Evolutionary conservation across 306 rosid genomes (phyloP), one percentile per base, ranked within the genome.

Genomic region (Vigna unguiculata): DNA sequence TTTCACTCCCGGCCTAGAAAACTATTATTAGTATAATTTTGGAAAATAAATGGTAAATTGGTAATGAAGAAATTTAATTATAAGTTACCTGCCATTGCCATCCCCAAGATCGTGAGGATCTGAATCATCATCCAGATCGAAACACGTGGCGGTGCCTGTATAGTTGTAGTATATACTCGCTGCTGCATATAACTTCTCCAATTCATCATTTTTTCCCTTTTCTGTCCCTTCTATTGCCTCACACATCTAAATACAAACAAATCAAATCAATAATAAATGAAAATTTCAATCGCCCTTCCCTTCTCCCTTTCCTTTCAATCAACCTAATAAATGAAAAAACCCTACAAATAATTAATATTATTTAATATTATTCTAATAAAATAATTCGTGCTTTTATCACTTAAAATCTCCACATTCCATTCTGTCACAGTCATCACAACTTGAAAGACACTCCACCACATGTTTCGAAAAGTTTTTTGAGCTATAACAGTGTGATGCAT

Each of bases 11-110:
- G 32, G 32, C 32, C 32, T 28, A 28, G 32, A 28, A 28, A 28
- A 28, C 5, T 32, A 32, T 32, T 32, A 32, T 32, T 5, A 32
- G 1, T 32, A 32, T 32, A 4, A 32, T 32, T 32, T 32, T 32
- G 36, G 1, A 32, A 32, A 32, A n/a, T n/a, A n/a, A n/a, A n/a
- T n/a, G n/a, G n/a, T 4, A 32, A 32, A 32, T 32, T 32, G 7
- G 36, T 5, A 32, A 32, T 0, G 36, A 5, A 32, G 7, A 32
- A 32, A 32, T 32, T 32, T 32, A 32, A 32, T 1, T 32, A 32
- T 5, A 32, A 38, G 22, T 9, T 67, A 94, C 98, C 96, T 94
- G 98, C 96, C 97, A 94, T 30, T 21, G 43, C 98, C 96, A 94
- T 62, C 83, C 89, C 83, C 75, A 43, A 94, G 95, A 66, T 74